Evolutionary conservation across 805 yeast species (phyloP), one percentile per base, ranked within the genome.

Genomic region (Saccharomycopsis sp.): DNA sequence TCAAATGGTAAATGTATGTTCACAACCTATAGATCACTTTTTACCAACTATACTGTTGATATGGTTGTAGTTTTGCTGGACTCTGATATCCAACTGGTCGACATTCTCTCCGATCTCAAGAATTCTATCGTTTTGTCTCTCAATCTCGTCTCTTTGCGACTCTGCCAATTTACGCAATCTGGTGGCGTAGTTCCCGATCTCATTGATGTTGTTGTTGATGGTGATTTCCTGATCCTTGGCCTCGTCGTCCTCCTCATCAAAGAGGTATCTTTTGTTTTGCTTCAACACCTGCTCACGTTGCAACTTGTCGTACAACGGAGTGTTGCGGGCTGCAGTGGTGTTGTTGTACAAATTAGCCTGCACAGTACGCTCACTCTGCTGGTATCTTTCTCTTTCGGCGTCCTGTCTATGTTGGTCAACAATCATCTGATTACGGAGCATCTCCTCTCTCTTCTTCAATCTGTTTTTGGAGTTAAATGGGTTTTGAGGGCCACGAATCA

Each of bases 201-300:
- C 89, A 65, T 88, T 91, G 70, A 92, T 75, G 66, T 94, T 94
- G 62, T 80, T 73, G 56, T 91, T 91, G 64, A 91, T 82, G 70
- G 91, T 97, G 62, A 85, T 81, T 68, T 92, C 98, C 81, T 90
- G 81, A 64, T 85, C 94, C 65, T 91, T 96, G 70, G 94, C 98
- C 69, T 92, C 97, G 53, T 84, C 83, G 71, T 92, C 97, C 53
- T 87, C 87, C 67, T 90, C 97, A 24, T 57, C 63, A 65, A 89
- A 88, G 65, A 88, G 89, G 71, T 86, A 91, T 63, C 82, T 74
- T 58, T 81, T 74, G 1, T 95, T 87, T 44, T 82, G 84, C 16
- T 75, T 65, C 54, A 71, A 58, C 37, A 68, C 67, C 53, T 69
- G 69, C 48, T 74, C 71, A 50, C 74, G 71, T 55, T 73, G 71